These are phyloP conservation scores for Exophiala phaeomuriformis DNA, from an alignment of 2,329 filamentous ascomycete species.

Conservation along the genomic window DNA sequence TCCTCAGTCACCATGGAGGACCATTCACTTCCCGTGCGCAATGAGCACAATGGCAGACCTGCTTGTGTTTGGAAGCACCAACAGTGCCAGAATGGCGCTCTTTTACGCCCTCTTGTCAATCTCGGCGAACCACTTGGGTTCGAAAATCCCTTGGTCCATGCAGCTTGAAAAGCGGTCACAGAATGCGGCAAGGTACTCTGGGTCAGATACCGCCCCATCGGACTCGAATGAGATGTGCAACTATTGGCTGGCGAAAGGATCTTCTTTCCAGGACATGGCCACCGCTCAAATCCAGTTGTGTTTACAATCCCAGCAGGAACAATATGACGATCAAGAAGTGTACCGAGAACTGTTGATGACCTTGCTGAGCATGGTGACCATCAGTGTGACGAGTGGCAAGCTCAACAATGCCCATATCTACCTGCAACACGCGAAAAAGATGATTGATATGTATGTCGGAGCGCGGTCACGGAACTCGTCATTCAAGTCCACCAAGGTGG, in stretches of 20 bases:
- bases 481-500: conserved; percentile 9
- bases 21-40: conserved; percentile 5
- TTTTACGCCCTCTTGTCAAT: conserved; percentile 7
- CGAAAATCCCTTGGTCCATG: conserved; percentile 1
- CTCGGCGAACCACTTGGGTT: conserved; percentile 6
- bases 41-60: conserved; percentile 11
- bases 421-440: conserved; percentile 7
- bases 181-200: conserved; percentile 1
- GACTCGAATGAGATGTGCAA: conserved; percentile 4
- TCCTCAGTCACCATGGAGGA: conserved; percentile 5
- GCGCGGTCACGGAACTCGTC: conserved; percentile 1
- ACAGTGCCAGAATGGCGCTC: conserved; percentile 5
- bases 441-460: conserved; percentile 3
- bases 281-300: conserved; percentile 3
- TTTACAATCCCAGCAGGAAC: neutral
- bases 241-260: conserved; percentile 7
- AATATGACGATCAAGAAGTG: conserved; percentile 1
- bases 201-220: neutral
- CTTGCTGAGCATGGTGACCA: conserved; percentile 8
- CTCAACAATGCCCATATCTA: conserved; percentile 3
- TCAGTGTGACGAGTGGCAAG: conserved; percentile 9
- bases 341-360: conserved; percentile 8
- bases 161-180: conserved; percentile 2
- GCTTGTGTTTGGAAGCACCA: conserved; percentile 6
- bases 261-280: conserved; percentile 2